Conservation (phyloP, 768 basidiomycete species). For the Rickenella mellea region DNA sequence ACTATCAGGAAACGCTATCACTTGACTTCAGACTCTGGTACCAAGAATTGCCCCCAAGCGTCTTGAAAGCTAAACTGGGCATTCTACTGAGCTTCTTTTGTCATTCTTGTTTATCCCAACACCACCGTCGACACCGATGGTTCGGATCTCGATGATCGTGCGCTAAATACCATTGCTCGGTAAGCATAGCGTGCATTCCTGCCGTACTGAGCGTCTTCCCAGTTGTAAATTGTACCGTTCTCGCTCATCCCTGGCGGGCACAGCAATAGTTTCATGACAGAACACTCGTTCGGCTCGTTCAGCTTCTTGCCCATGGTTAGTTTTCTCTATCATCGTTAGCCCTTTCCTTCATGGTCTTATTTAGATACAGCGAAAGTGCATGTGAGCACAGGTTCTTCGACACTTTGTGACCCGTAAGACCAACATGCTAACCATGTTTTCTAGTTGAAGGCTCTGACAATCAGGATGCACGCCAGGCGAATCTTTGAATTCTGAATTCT, state of each 20-base stretch:
- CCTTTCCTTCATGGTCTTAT: not conserved
- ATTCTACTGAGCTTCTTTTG: too few species aligned
- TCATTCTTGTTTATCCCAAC: too few species aligned
- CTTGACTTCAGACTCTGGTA: too few species aligned
- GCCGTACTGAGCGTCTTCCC: too few species aligned
- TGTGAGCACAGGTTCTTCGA: constrained; percentile 36
- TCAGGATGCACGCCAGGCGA: constrained; percentile 28
- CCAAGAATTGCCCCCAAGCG: too few species aligned
- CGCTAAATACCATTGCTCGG: too few species aligned
- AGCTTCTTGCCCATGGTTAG: constrained; percentile 57
- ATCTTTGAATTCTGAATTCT: not conserved
- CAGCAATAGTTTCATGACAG: constrained; percentile 30
- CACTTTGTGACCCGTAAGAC: not conserved
- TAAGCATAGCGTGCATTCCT: too few species aligned
- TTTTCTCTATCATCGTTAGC: not conserved
- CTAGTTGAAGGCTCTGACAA: constrained; percentile 41
- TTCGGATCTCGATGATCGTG: too few species aligned
- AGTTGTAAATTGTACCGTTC: constrained; percentile 23
- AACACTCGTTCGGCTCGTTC: constrained; percentile 42
- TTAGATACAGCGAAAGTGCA: constrained; percentile 43
- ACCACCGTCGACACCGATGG: too few species aligned
- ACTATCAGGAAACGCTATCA: too few species aligned
- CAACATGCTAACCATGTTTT: not conserved
- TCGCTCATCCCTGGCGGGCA: constrained; percentile 37
- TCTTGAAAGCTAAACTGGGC: too few species aligned